Evolutionary conservation across 306 rosid species (phyloP).

Genomic region (Pyrus pyrifolia): DNA sequence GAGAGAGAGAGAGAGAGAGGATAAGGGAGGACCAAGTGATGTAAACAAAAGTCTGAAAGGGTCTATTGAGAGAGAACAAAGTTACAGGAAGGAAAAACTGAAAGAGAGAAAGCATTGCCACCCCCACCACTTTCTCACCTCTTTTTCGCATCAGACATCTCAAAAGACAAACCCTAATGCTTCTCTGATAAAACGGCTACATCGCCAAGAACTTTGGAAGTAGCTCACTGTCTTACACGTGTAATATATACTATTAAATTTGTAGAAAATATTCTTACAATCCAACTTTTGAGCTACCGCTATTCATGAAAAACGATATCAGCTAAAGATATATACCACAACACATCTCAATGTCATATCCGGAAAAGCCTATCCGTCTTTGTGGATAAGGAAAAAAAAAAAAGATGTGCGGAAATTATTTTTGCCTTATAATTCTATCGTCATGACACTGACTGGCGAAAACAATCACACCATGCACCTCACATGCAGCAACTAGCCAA

Average conservation of each 20-base stretch:
- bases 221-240: background rate
- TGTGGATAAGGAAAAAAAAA: no score
- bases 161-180: background rate
- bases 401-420: no score
- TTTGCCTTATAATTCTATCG: background rate
- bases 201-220: constrained; percentile 7
- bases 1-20: background rate
- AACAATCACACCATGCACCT: background rate
- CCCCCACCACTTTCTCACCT: no score
- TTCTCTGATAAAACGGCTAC: background rate
- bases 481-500: background rate
- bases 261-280: no score
- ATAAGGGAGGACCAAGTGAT: constrained; percentile 6
- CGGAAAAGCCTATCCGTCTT: no score
- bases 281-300: no score
- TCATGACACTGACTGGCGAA: background rate
- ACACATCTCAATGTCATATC: background rate
- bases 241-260: no score
- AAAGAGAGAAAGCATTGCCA: background rate
- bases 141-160: background rate
- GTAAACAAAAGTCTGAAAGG: background rate
- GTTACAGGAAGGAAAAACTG: constrained; percentile 7
- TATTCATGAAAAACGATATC: no score
- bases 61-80: constrained; percentile 17
- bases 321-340: background rate